Evolutionary conservation across 805 yeast species (phyloP).

Genomic region (Millerozyma acaciae): DNA sequence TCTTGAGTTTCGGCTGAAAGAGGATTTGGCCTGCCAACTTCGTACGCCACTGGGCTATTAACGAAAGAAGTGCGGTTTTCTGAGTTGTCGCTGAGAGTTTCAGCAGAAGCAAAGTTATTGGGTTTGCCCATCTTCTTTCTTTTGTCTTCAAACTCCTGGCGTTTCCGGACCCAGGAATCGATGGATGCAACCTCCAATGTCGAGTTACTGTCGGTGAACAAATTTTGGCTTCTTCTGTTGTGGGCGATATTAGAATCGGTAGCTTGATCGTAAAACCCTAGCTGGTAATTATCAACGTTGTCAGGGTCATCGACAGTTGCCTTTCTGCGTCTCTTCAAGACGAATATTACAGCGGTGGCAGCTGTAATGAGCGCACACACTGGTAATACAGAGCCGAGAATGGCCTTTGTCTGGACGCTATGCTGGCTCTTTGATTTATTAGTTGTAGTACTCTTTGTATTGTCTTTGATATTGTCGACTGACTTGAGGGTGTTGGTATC

Average conservation of each 20-base stretch:
- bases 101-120: constrained; percentile 30
- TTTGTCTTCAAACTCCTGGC: constrained; percentile 41
- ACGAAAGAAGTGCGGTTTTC: too few species aligned
- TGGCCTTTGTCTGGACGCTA: constrained; percentile 21
- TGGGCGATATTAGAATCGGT: constrained; percentile 9
- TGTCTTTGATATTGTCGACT: constrained; percentile 22
- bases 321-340: constrained; percentile 18
- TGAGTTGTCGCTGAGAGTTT: constrained; percentile 14
- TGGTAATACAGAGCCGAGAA: constrained; percentile 38
- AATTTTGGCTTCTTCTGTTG: constrained; percentile 1
- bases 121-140: constrained; percentile 13
- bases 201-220: constrained; percentile 28
- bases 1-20: constrained; percentile 4
- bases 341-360: constrained; percentile 12
- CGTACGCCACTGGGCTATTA: too few species aligned
- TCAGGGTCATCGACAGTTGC: constrained; percentile 16
- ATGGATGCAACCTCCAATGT: constrained; percentile 47
- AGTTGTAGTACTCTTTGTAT: constrained; percentile 5
- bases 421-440: background rate
- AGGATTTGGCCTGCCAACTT: too few species aligned
- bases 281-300: constrained; percentile 24
- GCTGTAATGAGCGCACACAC: constrained; percentile 19
- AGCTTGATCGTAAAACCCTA: constrained; percentile 25
- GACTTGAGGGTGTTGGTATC: constrained; percentile 33
- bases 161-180: constrained; percentile 50